A percentile compares a stretch with the other conserved stretches of the same genome.
Evolutionary conservation across 495 filamentous ascomycete species (phyloP).

Genomic region (Aspergillus biplanus): DNA sequence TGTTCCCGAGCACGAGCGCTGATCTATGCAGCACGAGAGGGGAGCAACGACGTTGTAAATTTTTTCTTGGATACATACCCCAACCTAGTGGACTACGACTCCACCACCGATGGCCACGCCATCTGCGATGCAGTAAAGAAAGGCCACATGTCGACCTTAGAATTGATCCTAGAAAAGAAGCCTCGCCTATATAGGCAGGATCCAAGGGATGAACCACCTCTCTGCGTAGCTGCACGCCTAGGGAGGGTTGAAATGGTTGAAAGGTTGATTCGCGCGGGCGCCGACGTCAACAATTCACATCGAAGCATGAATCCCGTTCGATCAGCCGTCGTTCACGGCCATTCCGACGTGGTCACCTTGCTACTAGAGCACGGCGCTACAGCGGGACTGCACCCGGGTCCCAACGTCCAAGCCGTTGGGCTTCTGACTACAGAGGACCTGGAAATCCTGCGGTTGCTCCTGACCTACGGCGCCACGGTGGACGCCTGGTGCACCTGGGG

Average conservation of each 20-base stretch:
- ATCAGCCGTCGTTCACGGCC: not conserved
- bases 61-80: not conserved
- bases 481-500: not conserved
- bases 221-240: not conserved
- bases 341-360: not conserved
- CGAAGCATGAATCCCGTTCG: not conserved
- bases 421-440: not conserved
- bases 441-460: not conserved
- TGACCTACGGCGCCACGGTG: not conserved
- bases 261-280: not conserved
- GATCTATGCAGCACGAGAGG: not conserved
- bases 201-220: not conserved
- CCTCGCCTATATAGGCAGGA: not conserved
- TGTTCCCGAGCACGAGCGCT: not conserved
- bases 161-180: not conserved
- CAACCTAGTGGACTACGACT: not conserved
- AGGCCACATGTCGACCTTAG: not conserved
- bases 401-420: not conserved
- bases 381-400: not conserved
- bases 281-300: not conserved
- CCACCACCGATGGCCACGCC: not conserved
- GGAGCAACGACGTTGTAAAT: not conserved
- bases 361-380: not conserved
- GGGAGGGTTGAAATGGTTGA: not conserved
- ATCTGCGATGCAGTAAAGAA: not conserved